Evolutionary conservation across 192 early-diverging fungal species (phyloP), one percentile per base, ranked within the genome.

Genomic region (Lunasporangiospora selenospora): DNA sequence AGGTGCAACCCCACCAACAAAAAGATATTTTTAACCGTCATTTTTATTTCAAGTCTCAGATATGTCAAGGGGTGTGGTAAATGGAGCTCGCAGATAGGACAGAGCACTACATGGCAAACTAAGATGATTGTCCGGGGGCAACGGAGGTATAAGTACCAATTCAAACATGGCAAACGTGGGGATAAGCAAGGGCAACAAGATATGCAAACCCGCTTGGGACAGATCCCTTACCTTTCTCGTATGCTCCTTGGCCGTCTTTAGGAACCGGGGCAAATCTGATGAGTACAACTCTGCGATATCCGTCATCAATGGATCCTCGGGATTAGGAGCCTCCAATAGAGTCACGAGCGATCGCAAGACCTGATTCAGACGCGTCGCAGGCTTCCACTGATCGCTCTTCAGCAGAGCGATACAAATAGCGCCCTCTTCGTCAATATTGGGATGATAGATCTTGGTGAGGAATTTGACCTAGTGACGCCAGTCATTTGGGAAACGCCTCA

Each of bases 341-440:
- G 77, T 52, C 0, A 82, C 77, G 26, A 95, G 69, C 5, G 90
- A 75, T 29, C 75, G 38, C 42, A 95, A 76, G 2, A 95, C 88
- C 69, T 90, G 86, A 24, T 52, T 53, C 11, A 93, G 59, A 47
- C 87, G 87, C 24, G 90, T 92, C 24, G 91, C 82, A 36, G 93
- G 93, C 58, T 94, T 94, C 93, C 93, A 94, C 11, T 87, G 88
- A 53, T 94, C 93, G 4, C 81, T 77, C 65, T 94, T 94, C 29
- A 94, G 63, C 33, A 91, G 48, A 11, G 83, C 81, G 37, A 94
- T 79, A 62, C 92, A 94, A 53, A 94, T 87, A 5, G 87, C 82
- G 2, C 92, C 91, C 46, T 92, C 88, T 49, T 93, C 89, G 56
- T 93, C 93, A 47, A 91, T 76, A 65, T 91, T 91, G 15, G 88